Evolutionary conservation across 1,284 basidiomycete species (phyloP).

Genomic region (Sporisorium iseilematis-ciliati): DNA sequence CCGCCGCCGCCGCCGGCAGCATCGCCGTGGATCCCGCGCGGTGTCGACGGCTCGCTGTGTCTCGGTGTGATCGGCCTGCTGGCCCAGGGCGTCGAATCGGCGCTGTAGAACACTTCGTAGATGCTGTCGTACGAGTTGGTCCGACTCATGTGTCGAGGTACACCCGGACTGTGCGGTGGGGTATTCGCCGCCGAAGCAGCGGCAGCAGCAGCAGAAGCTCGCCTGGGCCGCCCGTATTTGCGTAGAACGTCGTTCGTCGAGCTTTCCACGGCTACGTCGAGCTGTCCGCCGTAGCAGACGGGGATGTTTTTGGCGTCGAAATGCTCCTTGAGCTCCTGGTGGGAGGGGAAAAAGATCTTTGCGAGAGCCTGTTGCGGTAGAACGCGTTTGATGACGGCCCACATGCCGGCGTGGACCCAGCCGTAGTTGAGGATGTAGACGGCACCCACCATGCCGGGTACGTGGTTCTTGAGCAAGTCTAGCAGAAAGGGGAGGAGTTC

Average conservation of each 20-base stretch:
- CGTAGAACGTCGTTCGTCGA: slow-evolving; percentile 61
- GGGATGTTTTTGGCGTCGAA: slow-evolving; percentile 75
- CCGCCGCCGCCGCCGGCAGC: too few relatives aligned
- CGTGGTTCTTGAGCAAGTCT: slow-evolving; percentile 67
- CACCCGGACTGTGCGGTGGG: slow-evolving; percentile 18
- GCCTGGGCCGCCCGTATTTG: slow-evolving; percentile 47
- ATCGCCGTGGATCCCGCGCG: slow-evolving; percentile 15
- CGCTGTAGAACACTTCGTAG: slow-evolving; percentile 63
- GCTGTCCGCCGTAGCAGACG: slow-evolving; percentile 53
- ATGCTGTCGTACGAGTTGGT: slow-evolving; percentile 61
- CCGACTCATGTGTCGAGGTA: slow-evolving; percentile 28
- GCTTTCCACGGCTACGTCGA: slow-evolving; percentile 51
- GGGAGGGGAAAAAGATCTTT: slow-evolving; percentile 80
- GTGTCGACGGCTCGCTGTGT: slow-evolving; percentile 49
- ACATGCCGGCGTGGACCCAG: slow-evolving; percentile 83
- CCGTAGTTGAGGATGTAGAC: slow-evolving; percentile 84
- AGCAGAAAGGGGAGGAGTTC: slow-evolving; percentile 67
- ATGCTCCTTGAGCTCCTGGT: slow-evolving; percentile 75
- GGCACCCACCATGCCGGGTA: slow-evolving; percentile 69
- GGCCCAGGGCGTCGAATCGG: slow-evolving; percentile 50
- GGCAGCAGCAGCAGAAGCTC: slow-evolving; percentile 13
- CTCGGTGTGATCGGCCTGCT: slow-evolving; percentile 49
- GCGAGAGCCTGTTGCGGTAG: slow-evolving; percentile 79
- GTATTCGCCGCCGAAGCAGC: slow-evolving; percentile 7
- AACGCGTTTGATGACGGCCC: slow-evolving; percentile 80